These are phyloP conservation scores for Neonectria hederae DNA, from an alignment of 2,329 filamentous ascomycete genomes.

Conservation along the genomic window DNA sequence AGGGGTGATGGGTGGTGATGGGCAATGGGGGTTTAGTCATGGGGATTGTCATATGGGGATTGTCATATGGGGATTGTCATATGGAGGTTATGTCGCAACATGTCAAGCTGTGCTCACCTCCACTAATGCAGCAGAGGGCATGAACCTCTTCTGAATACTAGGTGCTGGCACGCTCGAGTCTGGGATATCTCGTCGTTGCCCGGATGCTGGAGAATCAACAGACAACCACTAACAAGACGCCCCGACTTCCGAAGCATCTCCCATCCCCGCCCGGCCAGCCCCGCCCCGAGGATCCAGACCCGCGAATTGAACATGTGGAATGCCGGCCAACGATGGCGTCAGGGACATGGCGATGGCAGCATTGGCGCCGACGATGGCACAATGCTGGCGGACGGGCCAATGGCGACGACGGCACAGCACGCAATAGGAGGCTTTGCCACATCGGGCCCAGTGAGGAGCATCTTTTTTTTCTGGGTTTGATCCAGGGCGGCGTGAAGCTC, in stretches of 20 bases:
- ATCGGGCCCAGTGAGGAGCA: slow-evolving; percentile 40
- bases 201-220: neutral
- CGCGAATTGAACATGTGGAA: slow-evolving; percentile 8
- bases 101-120: neutral
- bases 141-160: neutral
- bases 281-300: slow-evolving; percentile 16
- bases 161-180: neutral
- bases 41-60: neutral
- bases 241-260: slow-evolving; percentile 26
- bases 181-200: neutral
- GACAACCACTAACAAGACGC: slow-evolving; percentile 15
- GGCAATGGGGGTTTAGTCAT: neutral
- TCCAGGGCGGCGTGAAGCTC: neutral
- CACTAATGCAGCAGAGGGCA: neutral
- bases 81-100: too few species aligned
- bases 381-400: slow-evolving; percentile 33
- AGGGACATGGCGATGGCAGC: slow-evolving; percentile 40
- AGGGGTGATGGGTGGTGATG: neutral
- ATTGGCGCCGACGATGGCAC: slow-evolving; percentile 39
- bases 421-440: slow-evolving; percentile 41
- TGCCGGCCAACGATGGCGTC: slow-evolving; percentile 35
- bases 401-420: slow-evolving; percentile 33
- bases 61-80: too few species aligned
- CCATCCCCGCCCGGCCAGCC: neutral
- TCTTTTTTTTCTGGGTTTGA: neutral